These are phyloP conservation scores for Tetrahymena thermophila DNA, from an alignment of 73 alveolate species.

Conservation along the genomic window DNA sequence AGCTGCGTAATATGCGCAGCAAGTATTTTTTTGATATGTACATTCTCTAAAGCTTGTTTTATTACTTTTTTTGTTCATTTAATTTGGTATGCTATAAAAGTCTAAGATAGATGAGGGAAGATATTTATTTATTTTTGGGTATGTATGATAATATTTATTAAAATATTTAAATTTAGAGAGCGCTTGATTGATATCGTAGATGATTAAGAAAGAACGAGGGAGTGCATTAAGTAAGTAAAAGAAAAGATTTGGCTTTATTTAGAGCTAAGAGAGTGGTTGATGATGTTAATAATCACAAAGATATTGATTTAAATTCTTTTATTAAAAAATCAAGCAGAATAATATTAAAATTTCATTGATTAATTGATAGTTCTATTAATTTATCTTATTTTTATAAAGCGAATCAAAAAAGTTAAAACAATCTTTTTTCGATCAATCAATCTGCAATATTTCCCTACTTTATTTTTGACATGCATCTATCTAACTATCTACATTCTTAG, in stretches of 20 bases:
- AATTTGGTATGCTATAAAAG: too few relatives aligned
- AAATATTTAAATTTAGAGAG: background rate
- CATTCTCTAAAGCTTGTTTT: too few relatives aligned
- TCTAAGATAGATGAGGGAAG: too few relatives aligned
- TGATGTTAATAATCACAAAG: background rate
- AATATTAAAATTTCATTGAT: background rate
- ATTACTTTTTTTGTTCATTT: too few relatives aligned
- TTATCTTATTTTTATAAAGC: background rate
- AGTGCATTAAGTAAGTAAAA: background rate
- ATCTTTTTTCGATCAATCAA: background rate
- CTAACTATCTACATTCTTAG: too few relatives aligned
- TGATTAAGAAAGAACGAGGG: background rate
- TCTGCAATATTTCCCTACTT: background rate
- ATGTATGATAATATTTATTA: too few relatives aligned
- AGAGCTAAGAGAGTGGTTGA: background rate
- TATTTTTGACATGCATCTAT: background rate
- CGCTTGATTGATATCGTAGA: background rate
- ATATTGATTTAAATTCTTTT: background rate
- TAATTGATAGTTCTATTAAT: background rate
- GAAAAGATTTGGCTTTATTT: background rate
- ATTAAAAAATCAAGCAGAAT: background rate
- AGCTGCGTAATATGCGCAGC: too few relatives aligned
- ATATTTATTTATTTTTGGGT: too few relatives aligned
- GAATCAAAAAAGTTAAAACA: background rate
- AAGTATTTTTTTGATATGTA: too few relatives aligned